Percentiles rank a stretch among this genome's conserved stretches.
Conservation (phyloP, 768 basidiomycete genomes). For the Mycena alexandri region DNA sequence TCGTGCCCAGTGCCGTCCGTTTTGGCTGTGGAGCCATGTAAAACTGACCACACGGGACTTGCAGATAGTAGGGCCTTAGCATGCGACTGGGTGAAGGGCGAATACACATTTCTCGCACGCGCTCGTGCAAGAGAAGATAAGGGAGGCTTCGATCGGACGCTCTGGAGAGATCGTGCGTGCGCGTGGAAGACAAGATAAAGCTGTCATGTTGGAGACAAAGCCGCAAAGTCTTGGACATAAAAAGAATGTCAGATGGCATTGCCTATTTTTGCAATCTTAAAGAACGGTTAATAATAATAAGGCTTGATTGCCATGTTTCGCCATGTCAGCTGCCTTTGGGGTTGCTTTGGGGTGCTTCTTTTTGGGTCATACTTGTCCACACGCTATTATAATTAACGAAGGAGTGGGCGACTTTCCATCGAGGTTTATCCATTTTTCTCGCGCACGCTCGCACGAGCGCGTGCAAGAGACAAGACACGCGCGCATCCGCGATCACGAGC, state of each 20-base stretch:
- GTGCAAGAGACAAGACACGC: conserved; percentile 17
- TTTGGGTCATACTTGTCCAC: conserved; percentile 6
- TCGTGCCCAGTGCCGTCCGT: no score
- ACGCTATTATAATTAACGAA: conserved; percentile 15
- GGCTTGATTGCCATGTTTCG: conserved; percentile 23
- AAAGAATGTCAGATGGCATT: conserved; percentile 18
- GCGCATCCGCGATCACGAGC: conserved; percentile 13
- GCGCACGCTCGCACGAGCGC: conserved; percentile 16
- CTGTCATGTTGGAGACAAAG: conserved; percentile 6
- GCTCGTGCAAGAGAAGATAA: conserved; percentile 17
- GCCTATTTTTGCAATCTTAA: conserved; percentile 22
- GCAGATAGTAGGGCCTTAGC: no score
- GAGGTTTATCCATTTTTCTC: conserved; percentile 11
- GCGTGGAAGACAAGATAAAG: no score
- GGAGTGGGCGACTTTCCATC: conserved; percentile 19
- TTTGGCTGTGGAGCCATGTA: no score
- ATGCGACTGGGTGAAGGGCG: no score
- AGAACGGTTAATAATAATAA: conserved; percentile 5
- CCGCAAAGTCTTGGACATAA: conserved; percentile 16
- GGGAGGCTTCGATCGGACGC: conserved; percentile 15
- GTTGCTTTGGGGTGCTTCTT: no score
- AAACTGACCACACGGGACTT: no score
- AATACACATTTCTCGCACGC: conserved; percentile 14
- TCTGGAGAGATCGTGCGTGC: conserved; percentile 16
- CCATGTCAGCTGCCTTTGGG: conserved; percentile 22